Conservation (phyloP, 73 alveolate genomes). For the Tetrahymena malaccensis region DNA sequence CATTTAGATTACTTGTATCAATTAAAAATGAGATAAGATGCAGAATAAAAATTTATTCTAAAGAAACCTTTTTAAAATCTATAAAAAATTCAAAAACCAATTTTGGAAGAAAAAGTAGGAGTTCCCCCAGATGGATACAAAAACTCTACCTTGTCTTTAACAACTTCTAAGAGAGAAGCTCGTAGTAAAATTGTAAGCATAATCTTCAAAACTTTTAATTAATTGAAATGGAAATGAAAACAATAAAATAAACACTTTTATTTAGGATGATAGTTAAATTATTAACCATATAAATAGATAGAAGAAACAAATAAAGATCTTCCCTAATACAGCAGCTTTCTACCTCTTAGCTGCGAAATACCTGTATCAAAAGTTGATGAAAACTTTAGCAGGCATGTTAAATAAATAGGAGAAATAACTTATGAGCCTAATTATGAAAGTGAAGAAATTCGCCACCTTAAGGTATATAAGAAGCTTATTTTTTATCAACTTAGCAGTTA, state of each 20-base stretch:
- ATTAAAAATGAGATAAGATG: constrained; percentile 6
- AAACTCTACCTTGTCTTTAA: neutral
- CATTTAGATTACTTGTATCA: constrained; percentile 19
- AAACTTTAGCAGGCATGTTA: constrained; percentile 15
- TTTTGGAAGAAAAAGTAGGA: constrained; percentile 3
- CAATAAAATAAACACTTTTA: neutral
- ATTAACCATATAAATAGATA: neutral
- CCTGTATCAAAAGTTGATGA: constrained; percentile 12
- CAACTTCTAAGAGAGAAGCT: constrained; percentile 26
- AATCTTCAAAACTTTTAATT: no score
- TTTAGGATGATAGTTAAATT: neutral
- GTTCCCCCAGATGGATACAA: constrained; percentile 36
- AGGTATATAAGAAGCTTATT: neutral
- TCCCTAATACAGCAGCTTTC: neutral
- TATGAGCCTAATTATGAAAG: constrained; percentile 21
- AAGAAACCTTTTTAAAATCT: constrained; percentile 22
- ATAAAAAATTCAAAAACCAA: neutral
- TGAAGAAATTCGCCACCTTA: constrained; percentile 28
- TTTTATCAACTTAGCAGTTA: neutral
- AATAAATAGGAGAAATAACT: constrained; percentile 20
- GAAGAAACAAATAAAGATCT: constrained; percentile 3
- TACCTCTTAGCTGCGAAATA: constrained; percentile 22
- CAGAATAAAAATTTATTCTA: constrained; percentile 5
- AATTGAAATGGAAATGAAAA: neutral
- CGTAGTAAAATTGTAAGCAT: neutral